Evolutionary conservation across 2,329 filamentous ascomycete species (phyloP).

Genomic region (Scolecobasidium constrictum): DNA sequence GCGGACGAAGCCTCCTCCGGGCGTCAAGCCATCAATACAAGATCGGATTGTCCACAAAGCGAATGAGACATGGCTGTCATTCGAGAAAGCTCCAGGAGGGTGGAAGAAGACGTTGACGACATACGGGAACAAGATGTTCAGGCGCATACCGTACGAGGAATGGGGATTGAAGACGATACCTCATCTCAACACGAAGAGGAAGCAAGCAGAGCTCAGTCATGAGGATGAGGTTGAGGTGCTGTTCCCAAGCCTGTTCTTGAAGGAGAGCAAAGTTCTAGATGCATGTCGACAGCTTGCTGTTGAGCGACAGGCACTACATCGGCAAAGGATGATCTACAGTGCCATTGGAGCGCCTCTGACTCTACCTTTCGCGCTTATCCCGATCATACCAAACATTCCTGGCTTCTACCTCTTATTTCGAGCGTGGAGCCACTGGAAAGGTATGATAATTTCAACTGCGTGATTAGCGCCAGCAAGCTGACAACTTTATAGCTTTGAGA

Average conservation of each 20-base stretch:
- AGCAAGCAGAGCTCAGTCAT: background rate
- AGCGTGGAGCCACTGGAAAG: constrained; percentile 43
- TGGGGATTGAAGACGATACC: constrained; percentile 96
- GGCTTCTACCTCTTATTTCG: constrained; percentile 95
- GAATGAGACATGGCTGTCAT: constrained; percentile 67
- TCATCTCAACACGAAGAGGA: constrained; percentile 38
- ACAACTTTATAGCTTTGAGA: constrained; percentile 46
- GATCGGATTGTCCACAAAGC: constrained; percentile 65
- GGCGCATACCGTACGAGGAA: constrained; percentile 89
- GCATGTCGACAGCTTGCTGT: constrained; percentile 63
- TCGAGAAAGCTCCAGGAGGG: constrained; percentile 73
- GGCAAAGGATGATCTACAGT: constrained; percentile 67
- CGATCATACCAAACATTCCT: constrained; percentile 81
- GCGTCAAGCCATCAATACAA: background rate
- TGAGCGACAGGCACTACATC: constrained; percentile 71
- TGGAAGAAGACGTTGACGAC: constrained; percentile 83
- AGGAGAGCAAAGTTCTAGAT: constrained; percentile 48
- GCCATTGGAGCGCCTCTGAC: constrained; percentile 73
- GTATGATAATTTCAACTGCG: too few relatives aligned
- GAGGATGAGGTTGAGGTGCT: constrained; percentile 49
- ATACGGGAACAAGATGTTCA: constrained; percentile 77
- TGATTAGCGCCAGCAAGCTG: too few relatives aligned
- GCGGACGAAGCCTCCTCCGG: constrained; percentile 27
- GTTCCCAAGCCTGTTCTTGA: constrained; percentile 63
- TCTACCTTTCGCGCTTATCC: constrained; percentile 71